Evolutionary conservation across 805 yeast genomes (phyloP), one percentile per base, ranked within the genome.

Genomic region (Ogataea paradorogensis): DNA sequence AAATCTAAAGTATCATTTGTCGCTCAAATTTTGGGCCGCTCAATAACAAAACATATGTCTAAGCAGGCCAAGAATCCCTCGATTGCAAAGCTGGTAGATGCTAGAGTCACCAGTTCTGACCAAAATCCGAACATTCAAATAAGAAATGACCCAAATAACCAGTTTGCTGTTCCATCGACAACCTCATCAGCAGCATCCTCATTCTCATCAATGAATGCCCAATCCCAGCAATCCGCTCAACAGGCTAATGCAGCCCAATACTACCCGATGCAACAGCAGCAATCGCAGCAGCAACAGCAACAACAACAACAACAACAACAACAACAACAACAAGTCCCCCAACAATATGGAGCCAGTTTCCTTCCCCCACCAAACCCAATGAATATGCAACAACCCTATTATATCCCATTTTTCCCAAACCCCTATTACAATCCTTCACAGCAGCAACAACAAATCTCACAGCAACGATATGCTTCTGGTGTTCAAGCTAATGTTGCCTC

Each of bases 311-410:
- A 33, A 11, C 42, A 37, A 15, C 43, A 31, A 14, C 40, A 25
- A 13, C 45, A 41, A 24, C 45, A 41, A 24, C 48, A 38, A 26
- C 45, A 43, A 24, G 33, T 45, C 15, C 44, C 46, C 16, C 55
- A 48, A 16, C 57, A 54, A 27, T 54, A 52, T 18, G 46, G 44
- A 22, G 38, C 48, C 27, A 46, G 46, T 22, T 53, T 47, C 38
- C 27, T 53, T 30, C 60, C 60, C 21, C 58, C 55, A n/a, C 57
- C 58, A 32, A 46, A 37, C 40, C 53, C 57, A 2, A 45, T 51
- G 47, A 48, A 45, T 34, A 34, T 51, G 44, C 55, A 47, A 38
- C 58, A 51, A 35, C 50, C 51, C 9, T 55, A 50, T 31, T 48
- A 47, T 31, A 39, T 52, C 18, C 58, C 60, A 2, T 53, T 46